These are phyloP conservation scores for Quercus glauca DNA, from an alignment of 306 rosid genomes.

Conservation along the genomic window DNA sequence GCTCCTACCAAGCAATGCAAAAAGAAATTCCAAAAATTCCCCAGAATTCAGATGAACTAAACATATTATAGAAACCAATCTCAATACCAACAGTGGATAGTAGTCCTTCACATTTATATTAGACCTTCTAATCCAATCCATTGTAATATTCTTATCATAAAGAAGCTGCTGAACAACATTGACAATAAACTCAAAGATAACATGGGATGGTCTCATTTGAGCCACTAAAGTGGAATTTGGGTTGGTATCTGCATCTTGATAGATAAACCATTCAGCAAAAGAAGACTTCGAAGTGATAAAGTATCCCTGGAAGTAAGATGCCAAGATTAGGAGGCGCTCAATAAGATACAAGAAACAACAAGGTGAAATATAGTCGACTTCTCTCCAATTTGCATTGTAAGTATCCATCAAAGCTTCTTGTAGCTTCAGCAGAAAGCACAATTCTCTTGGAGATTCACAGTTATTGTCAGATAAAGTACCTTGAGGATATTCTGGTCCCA, in stretches of 20 bases:
- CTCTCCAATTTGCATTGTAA: constrained; percentile 32
- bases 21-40: constrained; percentile 8
- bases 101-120: neutral
- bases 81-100: constrained; percentile 35
- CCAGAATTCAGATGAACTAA: constrained; percentile 42
- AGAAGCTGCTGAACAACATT: constrained; percentile 12
- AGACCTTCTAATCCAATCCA: constrained; percentile 40
- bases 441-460: neutral
- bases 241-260: constrained; percentile 24
- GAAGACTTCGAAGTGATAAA: constrained; percentile 52
- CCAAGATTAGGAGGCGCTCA: constrained; percentile 55
- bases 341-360: constrained; percentile 61
- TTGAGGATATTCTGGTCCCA: neutral
- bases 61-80: constrained; percentile 43
- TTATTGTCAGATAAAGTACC: neutral
- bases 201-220: neutral
- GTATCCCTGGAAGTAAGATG: constrained; percentile 26
- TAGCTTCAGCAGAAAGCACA: constrained; percentile 6
- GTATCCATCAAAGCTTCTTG: constrained; percentile 37
- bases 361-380: constrained; percentile 52
- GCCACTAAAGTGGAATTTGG: constrained; percentile 6
- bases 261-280: constrained; percentile 62
- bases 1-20: constrained; percentile 15
- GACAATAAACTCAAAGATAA: constrained; percentile 18
- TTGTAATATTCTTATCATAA: neutral